Conservation (phyloP, 1,284 basidiomycete genomes). For the Ceraceosorus bombacis region DNA sequence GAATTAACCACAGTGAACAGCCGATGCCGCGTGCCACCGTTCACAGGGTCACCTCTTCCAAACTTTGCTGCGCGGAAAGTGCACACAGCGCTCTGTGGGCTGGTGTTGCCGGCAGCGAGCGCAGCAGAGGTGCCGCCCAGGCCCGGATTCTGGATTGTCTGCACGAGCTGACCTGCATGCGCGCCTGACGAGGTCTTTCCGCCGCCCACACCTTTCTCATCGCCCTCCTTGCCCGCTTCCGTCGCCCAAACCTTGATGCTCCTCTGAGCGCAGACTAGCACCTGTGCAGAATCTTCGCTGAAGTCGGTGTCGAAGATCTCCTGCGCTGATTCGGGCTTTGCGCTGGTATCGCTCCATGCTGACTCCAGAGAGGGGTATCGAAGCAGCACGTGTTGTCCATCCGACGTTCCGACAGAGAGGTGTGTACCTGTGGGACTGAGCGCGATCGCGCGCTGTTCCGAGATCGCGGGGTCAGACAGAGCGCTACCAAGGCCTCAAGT, state of each 20-base stretch:
- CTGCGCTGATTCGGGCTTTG: conserved; percentile 2
- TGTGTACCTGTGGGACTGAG: conserved; percentile 2
- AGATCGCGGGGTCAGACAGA: neutral
- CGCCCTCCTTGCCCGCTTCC: neutral
- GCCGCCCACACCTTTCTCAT: neutral
- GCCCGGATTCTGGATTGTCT: conserved; percentile 41
- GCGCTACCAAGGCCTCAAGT: neutral
- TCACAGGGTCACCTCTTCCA: conserved; percentile 12
- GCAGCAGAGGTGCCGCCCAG: conserved; percentile 22
- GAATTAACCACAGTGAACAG: conserved; percentile 42
- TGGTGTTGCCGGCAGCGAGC: no score
- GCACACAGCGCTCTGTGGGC: conserved; percentile 18
- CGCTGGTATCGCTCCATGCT: conserved; percentile 21
- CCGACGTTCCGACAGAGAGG: conserved; percentile 2
- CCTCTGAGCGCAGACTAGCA: conserved; percentile 17
- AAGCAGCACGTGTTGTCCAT: conserved; percentile 25
- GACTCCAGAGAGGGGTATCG: conserved; percentile 31
- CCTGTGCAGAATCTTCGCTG: conserved; percentile 33
- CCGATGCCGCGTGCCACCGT: conserved; percentile 19
- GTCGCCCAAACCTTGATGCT: conserved; percentile 5
- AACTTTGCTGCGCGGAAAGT: conserved; percentile 36
- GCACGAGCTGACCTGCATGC: conserved; percentile 4
- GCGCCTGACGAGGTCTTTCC: conserved; percentile 1
- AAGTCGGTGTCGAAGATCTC: conserved; percentile 45
- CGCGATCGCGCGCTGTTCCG: conserved; percentile 2